Evolutionary conservation across 345 rosid genomes (phyloP).

Genomic region (Rhizophora apiculata): DNA sequence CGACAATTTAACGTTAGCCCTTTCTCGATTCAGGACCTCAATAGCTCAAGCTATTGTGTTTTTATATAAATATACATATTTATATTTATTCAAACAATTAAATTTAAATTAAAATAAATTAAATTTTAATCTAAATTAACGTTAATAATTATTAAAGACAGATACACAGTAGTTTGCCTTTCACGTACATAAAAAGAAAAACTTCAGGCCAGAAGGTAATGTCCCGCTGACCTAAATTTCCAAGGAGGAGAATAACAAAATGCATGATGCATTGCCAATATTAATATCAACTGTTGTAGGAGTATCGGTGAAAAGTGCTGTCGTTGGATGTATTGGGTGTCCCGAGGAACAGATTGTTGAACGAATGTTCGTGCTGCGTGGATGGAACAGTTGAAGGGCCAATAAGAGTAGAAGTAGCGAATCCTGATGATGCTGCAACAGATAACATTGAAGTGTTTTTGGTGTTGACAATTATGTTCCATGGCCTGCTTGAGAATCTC

Average conservation of each 20-base stretch:
- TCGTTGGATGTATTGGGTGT: not conserved
- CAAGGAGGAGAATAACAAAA: not conserved
- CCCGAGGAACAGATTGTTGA: slow-evolving; percentile 10
- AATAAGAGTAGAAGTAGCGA: slow-evolving; percentile 27
- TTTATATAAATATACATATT: too few species aligned
- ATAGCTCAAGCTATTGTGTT: too few species aligned
- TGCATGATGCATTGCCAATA: not conserved
- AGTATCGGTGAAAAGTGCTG: not conserved
- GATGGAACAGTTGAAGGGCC: slow-evolving; percentile 16
- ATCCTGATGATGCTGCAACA: slow-evolving; percentile 44
- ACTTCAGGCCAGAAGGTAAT: not conserved
- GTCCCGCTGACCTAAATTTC: slow-evolving; percentile 4
- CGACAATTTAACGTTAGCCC: too few species aligned
- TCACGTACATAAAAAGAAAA: too few species aligned
- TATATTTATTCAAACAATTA: too few species aligned
- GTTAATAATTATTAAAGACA: too few species aligned
- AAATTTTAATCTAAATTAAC: too few species aligned
- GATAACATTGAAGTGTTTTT: slow-evolving; percentile 21
- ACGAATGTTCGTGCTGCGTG: slow-evolving; percentile 9
- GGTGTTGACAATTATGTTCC: slow-evolving; percentile 31
- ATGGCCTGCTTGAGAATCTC: slow-evolving; percentile 32
- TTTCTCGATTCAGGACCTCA: too few species aligned
- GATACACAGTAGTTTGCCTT: too few species aligned
- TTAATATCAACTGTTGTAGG: not conserved
- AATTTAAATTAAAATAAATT: too few species aligned